Percentiles rank a stretch among this genome's conserved stretches.
These are phyloP conservation scores for Chlorella vulgaris DNA, from an alignment of 139 green algal species.

Conservation along the genomic window DNA sequence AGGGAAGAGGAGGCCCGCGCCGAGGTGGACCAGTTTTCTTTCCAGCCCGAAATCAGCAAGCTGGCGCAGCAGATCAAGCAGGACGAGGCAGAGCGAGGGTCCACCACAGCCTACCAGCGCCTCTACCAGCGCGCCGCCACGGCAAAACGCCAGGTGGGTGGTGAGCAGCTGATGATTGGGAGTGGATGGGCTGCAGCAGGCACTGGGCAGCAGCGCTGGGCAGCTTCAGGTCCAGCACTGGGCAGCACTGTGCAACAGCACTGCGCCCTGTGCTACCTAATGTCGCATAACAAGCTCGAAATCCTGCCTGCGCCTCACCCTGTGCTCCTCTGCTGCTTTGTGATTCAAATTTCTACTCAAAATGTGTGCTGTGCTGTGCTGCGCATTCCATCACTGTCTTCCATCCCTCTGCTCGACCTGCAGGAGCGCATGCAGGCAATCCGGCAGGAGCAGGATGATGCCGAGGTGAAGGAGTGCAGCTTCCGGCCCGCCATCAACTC, in stretches of 20 bases:
- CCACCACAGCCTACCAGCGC: constrained; percentile 15
- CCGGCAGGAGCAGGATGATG: constrained; percentile 40
- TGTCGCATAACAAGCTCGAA: no score
- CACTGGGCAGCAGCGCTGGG: no score
- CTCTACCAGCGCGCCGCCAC: constrained; percentile 15
- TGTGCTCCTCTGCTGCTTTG: no score
- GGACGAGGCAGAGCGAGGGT: background rate
- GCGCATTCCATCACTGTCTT: background rate
- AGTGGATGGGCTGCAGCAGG: no score
- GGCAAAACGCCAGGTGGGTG: constrained; percentile 30
- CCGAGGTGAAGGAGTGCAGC: constrained; percentile 68
- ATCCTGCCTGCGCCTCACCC: no score
- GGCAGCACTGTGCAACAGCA: no score
- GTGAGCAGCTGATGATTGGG: no score
- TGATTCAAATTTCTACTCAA: no score
- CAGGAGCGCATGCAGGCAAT: constrained; percentile 37
- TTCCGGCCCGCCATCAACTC: constrained; percentile 32
- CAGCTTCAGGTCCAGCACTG: no score
- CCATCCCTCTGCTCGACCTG: background rate
- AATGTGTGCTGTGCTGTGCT: no score
- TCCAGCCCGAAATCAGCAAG: constrained; percentile 66
- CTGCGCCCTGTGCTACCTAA: no score
- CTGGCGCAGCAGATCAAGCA: constrained; percentile 36
- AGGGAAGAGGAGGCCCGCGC: constrained; percentile 56
- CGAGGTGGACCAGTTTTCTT: constrained; percentile 70